Conservation (phyloP, 768 basidiomycete species). For the Podaxis carcinomalis region DNA sequence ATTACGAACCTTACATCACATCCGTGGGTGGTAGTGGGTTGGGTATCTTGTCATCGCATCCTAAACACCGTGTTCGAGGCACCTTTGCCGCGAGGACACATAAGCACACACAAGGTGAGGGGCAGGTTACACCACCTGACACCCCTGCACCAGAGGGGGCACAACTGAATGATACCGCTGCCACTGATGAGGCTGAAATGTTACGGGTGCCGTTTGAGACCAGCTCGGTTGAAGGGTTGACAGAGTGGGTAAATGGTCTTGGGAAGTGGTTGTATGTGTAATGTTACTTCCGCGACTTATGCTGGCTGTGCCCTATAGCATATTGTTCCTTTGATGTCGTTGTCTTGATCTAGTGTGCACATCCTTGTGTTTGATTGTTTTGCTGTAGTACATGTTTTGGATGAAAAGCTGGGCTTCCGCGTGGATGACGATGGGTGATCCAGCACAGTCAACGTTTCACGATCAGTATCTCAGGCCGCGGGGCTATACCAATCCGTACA, state of each 20-base stretch:
- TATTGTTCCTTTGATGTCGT: neutral
- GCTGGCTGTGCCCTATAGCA: neutral
- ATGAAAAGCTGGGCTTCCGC: neutral
- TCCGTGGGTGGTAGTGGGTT: slow-evolving; percentile 92
- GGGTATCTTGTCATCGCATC: slow-evolving; percentile 72
- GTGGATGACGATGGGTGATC: neutral
- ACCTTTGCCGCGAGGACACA: slow-evolving; percentile 15
- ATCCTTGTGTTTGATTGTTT: neutral
- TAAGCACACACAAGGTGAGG: slow-evolving; percentile 18
- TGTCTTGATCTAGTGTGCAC: neutral
- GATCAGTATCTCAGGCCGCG: no score
- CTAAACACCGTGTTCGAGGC: slow-evolving; percentile 34
- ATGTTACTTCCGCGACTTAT: slow-evolving; percentile 11
- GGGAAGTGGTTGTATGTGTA: slow-evolving; percentile 64
- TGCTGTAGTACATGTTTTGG: neutral
- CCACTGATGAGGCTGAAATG: slow-evolving; percentile 8
- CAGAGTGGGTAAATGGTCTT: slow-evolving; percentile 48
- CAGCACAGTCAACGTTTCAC: neutral
- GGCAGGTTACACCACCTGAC: slow-evolving; percentile 47
- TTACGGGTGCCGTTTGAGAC: slow-evolving; percentile 42
- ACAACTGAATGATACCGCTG: slow-evolving; percentile 10
- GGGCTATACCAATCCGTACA: no score
- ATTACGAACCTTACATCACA: slow-evolving; percentile 84
- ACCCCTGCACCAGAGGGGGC: slow-evolving; percentile 33
- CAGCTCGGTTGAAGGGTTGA: slow-evolving; percentile 35